phyloP scores from a whole-genome alignment of 2,329 filamentous ascomycete species.

The Arachnomyces sp. region DNA sequence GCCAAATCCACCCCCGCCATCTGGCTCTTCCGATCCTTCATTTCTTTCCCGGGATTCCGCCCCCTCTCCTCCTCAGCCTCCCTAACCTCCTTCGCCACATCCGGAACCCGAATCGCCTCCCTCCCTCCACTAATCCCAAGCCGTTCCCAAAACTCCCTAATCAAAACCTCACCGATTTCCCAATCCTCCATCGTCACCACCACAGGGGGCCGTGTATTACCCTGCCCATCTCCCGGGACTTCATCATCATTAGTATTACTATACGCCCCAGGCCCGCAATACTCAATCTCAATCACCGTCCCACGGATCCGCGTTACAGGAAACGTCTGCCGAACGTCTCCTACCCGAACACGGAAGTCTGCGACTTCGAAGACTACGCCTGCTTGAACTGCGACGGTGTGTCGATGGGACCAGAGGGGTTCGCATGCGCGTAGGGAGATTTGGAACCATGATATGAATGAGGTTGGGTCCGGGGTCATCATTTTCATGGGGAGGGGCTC shows the following conservation, averaged over 20 bases:
- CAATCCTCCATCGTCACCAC: conserved; percentile 25
- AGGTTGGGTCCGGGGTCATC: conserved; percentile 29
- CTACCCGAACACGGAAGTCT: conserved; percentile 35
- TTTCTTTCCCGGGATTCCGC: conserved; percentile 15
- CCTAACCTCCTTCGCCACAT: conserved; percentile 31
- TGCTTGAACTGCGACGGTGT: conserved; percentile 23
- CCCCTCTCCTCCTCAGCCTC: conserved; percentile 12
- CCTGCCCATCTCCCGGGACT: background rate
- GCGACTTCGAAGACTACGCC: conserved; percentile 35
- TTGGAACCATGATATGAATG: conserved; percentile 28
- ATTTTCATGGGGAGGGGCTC: conserved; percentile 24
- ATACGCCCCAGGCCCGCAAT: conserved; percentile 24
- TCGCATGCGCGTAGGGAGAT: conserved; percentile 35
- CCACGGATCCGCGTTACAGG: conserved; percentile 31
- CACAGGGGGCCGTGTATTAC: background rate
- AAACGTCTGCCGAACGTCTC: conserved; percentile 34
- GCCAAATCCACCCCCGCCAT: conserved; percentile 34
- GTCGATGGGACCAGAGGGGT: conserved; percentile 35
- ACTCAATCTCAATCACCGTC: conserved; percentile 38
- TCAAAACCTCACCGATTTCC: conserved; percentile 31
- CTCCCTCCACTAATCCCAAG: conserved; percentile 29
- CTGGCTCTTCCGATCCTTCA: conserved; percentile 6
- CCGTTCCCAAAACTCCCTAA: conserved; percentile 34
- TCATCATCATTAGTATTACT: background rate
- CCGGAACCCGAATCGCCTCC: conserved; percentile 35